A percentile compares a stretch with the other conserved stretches of the same genome.
Conservation (phyloP, 2,329 filamentous ascomycete genomes). For the Penicillium paneum region DNA sequence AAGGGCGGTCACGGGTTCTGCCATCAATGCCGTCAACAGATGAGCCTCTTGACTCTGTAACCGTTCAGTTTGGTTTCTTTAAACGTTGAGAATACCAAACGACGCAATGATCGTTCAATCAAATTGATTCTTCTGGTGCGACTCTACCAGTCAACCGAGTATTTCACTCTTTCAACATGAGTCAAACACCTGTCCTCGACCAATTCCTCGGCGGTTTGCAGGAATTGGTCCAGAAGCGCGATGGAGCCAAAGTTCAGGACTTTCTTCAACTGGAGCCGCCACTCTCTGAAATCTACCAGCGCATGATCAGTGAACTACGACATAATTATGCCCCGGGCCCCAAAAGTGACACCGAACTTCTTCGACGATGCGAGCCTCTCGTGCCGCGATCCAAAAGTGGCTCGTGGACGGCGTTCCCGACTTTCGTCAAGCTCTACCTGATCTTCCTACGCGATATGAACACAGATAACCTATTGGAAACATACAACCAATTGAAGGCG, state of each 20-base stretch:
- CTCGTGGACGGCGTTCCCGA: conserved; percentile 72
- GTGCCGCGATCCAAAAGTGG: conserved; percentile 64
- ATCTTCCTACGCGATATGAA: conserved; percentile 77
- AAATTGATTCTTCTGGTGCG: background rate
- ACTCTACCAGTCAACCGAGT: background rate
- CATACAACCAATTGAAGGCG: conserved; percentile 70
- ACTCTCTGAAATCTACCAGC: conserved; percentile 63
- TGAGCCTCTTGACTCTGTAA: background rate
- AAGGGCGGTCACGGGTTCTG: conserved; percentile 7
- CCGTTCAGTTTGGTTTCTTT: background rate
- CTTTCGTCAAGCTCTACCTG: conserved; percentile 78
- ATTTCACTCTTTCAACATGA: background rate
- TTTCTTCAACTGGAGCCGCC: conserved; percentile 74
- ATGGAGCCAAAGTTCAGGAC: conserved; percentile 64
- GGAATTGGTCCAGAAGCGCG: conserved; percentile 58
- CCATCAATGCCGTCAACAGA: conserved; percentile 3
- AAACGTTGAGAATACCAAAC: background rate
- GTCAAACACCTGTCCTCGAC: conserved; percentile 59
- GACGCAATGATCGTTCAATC: conserved; percentile 1
- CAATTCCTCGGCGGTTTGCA: conserved; percentile 67
- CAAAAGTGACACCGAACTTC: conserved; percentile 54
- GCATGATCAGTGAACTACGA: conserved; percentile 66
- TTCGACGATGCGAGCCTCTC: conserved; percentile 58
- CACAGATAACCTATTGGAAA: conserved; percentile 68
- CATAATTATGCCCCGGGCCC: conserved; percentile 51